Percentiles rank a stretch among this genome's conserved stretches.
Conservation (phyloP, 2,329 filamentous ascomycete genomes). For the Zopfia rhizophila region DNA sequence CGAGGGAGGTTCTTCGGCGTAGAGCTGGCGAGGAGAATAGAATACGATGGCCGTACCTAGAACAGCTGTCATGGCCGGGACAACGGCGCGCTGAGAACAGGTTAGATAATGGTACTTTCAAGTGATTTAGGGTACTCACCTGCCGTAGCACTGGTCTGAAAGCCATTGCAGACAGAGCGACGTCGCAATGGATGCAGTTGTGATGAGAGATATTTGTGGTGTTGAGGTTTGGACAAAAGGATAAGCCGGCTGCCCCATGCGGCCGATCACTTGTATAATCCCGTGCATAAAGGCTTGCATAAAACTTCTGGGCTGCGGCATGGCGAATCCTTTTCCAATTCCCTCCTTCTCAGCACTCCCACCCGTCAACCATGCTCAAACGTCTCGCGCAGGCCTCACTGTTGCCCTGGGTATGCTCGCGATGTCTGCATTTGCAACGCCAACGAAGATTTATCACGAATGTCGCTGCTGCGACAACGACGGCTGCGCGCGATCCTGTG, state of each 20-base stretch:
- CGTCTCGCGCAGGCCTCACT: constrained; percentile 39
- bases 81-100: constrained; percentile 58
- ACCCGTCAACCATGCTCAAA: constrained; percentile 51
- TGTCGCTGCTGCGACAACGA: constrained; percentile 51
- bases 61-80: constrained; percentile 57
- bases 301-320: background rate
- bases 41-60: constrained; percentile 52
- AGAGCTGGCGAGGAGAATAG: constrained; percentile 56
- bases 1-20: constrained; percentile 58
- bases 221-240: constrained; percentile 34
- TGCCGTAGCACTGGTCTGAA: constrained; percentile 64
- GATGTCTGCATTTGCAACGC: constrained; percentile 60
- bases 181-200: constrained; percentile 47
- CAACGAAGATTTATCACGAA: constrained; percentile 53
- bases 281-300: constrained; percentile 8
- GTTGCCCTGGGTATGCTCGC: constrained; percentile 69
- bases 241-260: constrained; percentile 8
- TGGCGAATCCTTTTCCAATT: constrained; percentile 1
- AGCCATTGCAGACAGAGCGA: constrained; percentile 57
- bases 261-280: background rate
- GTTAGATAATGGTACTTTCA: constrained; percentile 28
- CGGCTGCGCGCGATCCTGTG: constrained; percentile 35
- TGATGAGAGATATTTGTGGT: constrained; percentile 17
- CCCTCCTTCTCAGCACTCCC: background rate
- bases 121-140: constrained; percentile 50